Conservation (phyloP, 108 stramenopile genomes). For the Skeletonema potamos region DNA sequence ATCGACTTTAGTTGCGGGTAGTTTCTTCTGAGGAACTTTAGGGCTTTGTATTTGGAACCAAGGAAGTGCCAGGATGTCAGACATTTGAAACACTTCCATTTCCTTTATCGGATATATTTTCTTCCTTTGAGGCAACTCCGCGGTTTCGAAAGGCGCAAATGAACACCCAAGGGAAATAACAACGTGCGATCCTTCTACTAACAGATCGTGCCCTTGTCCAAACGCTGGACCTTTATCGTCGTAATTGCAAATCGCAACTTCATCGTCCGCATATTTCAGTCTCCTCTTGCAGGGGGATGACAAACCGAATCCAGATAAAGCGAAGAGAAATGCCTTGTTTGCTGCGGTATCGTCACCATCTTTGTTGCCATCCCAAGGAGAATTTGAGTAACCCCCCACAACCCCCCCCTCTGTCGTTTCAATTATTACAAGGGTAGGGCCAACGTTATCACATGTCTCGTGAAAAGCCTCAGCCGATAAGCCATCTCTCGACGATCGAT, state of each 20-base stretch:
- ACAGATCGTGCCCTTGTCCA: slow-evolving; percentile 8
- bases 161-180: too few relatives aligned
- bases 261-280: background rate
- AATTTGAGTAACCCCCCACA: slow-evolving; percentile 9
- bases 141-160: too few relatives aligned
- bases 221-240: slow-evolving; percentile 9
- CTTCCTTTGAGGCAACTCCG: too few relatives aligned
- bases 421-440: slow-evolving; percentile 11
- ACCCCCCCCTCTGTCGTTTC: slow-evolving; percentile 3
- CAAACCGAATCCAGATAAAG: background rate
- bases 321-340: slow-evolving; percentile 26
- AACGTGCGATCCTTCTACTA: background rate
- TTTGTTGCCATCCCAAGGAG: background rate
- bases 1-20: background rate
- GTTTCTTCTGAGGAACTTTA: slow-evolving; percentile 1
- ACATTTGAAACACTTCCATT: slow-evolving; percentile 4
- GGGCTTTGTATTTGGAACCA: background rate
- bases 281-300: slow-evolving; percentile 8
- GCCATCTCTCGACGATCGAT: background rate
- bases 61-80: background rate
- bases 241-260: background rate
- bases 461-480: background rate
- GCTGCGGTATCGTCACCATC: background rate
- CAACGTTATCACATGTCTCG: background rate
- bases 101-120: background rate